A percentile compares a stretch with the other conserved stretches of the same genome.
These are phyloP conservation scores for Incumbomyces delicatus DNA, from an alignment of 2,329 filamentous ascomycete genomes.

Conservation along the genomic window DNA sequence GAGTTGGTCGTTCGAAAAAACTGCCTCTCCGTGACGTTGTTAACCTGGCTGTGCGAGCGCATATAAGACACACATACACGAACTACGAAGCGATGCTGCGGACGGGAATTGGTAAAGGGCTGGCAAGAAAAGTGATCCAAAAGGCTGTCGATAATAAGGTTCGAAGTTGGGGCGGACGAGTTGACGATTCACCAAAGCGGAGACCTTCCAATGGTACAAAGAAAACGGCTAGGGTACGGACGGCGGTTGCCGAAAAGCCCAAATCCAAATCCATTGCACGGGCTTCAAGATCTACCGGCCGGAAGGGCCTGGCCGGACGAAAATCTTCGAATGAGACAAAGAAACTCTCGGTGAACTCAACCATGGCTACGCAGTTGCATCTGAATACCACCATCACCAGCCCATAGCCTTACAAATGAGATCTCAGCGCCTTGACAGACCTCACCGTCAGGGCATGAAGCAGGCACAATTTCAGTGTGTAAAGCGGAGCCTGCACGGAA, in stretches of 20 bases:
- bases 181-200: neutral
- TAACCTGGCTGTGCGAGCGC: conserved; percentile 32
- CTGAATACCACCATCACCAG: too few relatives aligned
- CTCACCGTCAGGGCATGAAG: too few relatives aligned
- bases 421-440: too few relatives aligned
- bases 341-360: too few relatives aligned
- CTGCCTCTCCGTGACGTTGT: conserved; percentile 28
- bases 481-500: too few relatives aligned
- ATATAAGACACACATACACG: conserved; percentile 35
- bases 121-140: conserved; percentile 29
- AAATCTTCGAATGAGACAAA: too few relatives aligned
- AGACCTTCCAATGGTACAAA: neutral
- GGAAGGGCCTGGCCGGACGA: too few relatives aligned
- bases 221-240: neutral
- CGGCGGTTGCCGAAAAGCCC: neutral
- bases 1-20: conserved; percentile 30
- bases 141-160: conserved; percentile 18
- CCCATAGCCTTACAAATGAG: too few relatives aligned
- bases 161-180: neutral
- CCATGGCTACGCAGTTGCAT: too few relatives aligned
- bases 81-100: conserved; percentile 29
- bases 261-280: too few relatives aligned
- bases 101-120: conserved; percentile 18
- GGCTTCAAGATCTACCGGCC: too few relatives aligned
- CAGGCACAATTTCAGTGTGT: too few relatives aligned